phyloP scores from a whole-genome alignment of 768 basidiomycete species.

The Mycena galericulata region DNA sequence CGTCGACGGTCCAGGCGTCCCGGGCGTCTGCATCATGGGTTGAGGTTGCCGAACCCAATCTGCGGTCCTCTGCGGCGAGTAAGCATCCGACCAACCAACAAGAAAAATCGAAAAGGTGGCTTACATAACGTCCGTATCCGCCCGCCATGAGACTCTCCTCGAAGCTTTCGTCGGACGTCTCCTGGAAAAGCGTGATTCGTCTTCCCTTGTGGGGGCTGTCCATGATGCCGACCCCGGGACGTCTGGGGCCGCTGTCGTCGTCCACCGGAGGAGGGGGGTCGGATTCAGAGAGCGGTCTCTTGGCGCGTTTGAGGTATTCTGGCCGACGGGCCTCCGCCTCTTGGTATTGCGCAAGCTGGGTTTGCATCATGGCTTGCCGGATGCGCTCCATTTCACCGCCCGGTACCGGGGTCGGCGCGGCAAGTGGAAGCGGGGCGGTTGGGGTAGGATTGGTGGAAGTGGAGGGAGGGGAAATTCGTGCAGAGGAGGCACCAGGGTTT shows the following conservation, averaged over 20 bases:
- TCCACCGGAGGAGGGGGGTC: conserved; percentile 52
- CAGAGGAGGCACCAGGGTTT: conserved; percentile 29
- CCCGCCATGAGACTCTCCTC: conserved; percentile 88
- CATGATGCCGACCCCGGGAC: conserved; percentile 65
- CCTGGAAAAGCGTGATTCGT: conserved; percentile 80
- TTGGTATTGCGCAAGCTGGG: conserved; percentile 59
- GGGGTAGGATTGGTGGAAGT: conserved; percentile 36
- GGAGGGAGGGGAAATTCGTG: conserved; percentile 38
- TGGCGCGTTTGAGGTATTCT: conserved; percentile 76
- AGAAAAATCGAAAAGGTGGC: conserved; percentile 39
- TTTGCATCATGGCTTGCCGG: conserved; percentile 63
- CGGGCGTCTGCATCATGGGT: conserved; percentile 57
- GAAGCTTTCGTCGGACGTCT: conserved; percentile 86
- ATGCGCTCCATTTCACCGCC: conserved; percentile 74
- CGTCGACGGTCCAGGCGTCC: conserved; percentile 55
- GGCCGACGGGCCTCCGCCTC: conserved; percentile 75
- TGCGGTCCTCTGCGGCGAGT: conserved; percentile 60
- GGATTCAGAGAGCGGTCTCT: conserved; percentile 58
- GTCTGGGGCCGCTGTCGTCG: conserved; percentile 43
- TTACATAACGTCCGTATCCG: conserved; percentile 81
- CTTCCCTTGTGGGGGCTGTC: conserved; percentile 81
- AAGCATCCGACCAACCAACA: conserved; percentile 1
- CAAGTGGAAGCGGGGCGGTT: conserved; percentile 40
- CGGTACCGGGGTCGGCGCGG: conserved; percentile 42
- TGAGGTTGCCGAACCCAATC: conserved; percentile 73